Evolutionary conservation across 257 asterid genomes (phyloP).

Genomic region (Craterostigma plantagineum): DNA sequence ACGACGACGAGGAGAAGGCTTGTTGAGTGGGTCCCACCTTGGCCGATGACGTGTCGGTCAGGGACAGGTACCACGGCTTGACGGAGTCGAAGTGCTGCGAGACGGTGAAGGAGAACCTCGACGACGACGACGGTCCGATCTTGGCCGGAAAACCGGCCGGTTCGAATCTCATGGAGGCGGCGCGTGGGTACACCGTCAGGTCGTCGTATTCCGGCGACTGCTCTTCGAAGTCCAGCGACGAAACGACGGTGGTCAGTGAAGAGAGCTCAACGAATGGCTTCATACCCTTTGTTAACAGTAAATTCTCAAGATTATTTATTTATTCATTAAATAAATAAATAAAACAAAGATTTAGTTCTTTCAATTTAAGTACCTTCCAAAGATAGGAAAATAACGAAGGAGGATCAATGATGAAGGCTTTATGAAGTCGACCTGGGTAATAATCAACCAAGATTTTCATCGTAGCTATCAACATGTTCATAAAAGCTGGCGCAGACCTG

Average conservation of each 20-base stretch:
- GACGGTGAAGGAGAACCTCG: conserved; percentile 78
- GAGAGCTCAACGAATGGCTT: conserved; percentile 72
- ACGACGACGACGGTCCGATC: conserved; percentile 65
- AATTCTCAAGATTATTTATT: too few species aligned
- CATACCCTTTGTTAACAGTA: conserved; percentile 65
- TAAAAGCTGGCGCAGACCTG: conserved; percentile 90
- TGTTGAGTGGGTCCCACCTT: neutral
- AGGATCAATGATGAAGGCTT: conserved; percentile 82
- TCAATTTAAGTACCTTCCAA: conserved; percentile 55
- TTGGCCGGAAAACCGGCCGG: conserved; percentile 26
- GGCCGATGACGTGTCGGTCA: conserved; percentile 26
- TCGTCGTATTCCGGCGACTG: conserved; percentile 16
- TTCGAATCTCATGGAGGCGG: conserved; percentile 26
- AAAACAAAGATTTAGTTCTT: too few species aligned
- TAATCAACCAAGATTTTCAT: conserved; percentile 65
- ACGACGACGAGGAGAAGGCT: too few species aligned
- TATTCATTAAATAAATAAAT: too few species aligned
- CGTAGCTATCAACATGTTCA: conserved; percentile 57
- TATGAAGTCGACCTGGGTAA: conserved; percentile 65
- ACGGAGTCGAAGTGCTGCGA: conserved; percentile 69
- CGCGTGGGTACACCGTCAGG: conserved; percentile 22
- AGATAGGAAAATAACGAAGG: conserved; percentile 77
- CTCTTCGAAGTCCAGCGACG: conserved; percentile 31
- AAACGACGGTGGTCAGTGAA: conserved; percentile 24
- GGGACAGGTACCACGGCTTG: conserved; percentile 83